Base-by-base conservation (phyloP, 176 grass and related monocot genomes). In the Oryza brachyantha region DNA sequence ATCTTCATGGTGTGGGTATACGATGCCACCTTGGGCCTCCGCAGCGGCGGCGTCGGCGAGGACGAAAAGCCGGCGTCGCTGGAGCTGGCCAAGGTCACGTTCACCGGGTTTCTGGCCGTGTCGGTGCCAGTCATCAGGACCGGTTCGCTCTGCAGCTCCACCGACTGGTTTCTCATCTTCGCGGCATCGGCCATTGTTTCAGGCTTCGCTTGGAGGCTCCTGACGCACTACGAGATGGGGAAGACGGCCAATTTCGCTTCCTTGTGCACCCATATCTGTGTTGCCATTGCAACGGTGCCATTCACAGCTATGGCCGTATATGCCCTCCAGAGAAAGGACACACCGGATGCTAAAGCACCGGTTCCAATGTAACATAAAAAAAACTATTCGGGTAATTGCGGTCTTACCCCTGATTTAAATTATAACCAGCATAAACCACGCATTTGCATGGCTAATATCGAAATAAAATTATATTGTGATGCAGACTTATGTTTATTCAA, bases 101-200 rank as follows among this genome's bases (percentile, higher is more conserved):
- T 80, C 14, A 31, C 65, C 29, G 77, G 77, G 5, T 80, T 80
- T 26, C 10, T 74, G 31, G 71, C 71, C 0, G 31, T 74, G 31
- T 74, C 48, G 2, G 8, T 74, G 25, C 3, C 71, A 74, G 9
- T 4, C 21, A 25, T 74, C 19, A 58, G 12, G 10, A 58, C 10
- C 9, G 46, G n/a, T 27, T 61, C 74, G 3, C 10, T 26, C 16
- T 14, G 43, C 19, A 28, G 13, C 0, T 27, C 4, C 3, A 40
- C 77, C 13, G 5, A 54, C 0, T 52, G 58, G 10, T 82, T 82
- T 31, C 26, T 82, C 1, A 22, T 28, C 22, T 35, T 73, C 37
- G 41, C 79, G 28, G 69, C 69, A 14, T 0, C 22, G 4, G 80
- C 80, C n/a, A 29, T 74, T 82, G 10, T 54, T 64, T 82, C 69